Conservation (phyloP, 441 rosid species). For the Corymbia citriodora region DNA sequence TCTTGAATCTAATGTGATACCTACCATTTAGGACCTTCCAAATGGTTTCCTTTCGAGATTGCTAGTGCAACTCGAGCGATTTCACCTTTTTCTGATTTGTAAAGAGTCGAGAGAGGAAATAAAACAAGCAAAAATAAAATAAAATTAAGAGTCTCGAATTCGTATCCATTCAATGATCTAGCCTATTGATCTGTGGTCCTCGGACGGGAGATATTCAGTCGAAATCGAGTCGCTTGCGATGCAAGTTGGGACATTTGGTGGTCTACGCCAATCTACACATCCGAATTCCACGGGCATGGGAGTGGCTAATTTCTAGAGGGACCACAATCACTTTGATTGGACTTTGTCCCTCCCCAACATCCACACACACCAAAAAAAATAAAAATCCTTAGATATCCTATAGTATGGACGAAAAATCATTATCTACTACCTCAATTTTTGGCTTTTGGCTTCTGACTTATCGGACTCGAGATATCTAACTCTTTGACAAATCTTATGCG, state of each 20-base stretch:
- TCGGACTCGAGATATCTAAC: not conserved
- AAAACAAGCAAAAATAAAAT: no score
- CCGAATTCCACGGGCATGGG: not conserved
- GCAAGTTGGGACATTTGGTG: not conserved
- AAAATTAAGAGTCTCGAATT: not conserved
- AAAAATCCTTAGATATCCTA: not conserved
- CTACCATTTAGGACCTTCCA: not conserved
- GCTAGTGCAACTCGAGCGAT: not conserved
- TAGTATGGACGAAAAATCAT: not conserved
- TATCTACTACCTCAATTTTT: not conserved
- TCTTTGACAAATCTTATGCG: fast-evolving
- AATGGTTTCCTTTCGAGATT: not conserved
- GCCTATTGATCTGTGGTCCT: not conserved
- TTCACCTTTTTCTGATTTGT: fast-evolving
- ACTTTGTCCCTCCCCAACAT: not conserved
- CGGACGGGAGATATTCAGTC: fast-evolving
- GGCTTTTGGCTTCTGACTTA: not conserved
- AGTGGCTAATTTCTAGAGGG: not conserved
- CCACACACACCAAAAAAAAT: not conserved
- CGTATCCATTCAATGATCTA: not conserved
- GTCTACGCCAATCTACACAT: not conserved
- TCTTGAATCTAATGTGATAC: not conserved
- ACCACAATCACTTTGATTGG: not conserved
- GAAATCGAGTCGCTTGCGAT: not conserved
- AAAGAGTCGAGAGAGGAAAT: not conserved